Evolutionary conservation across 495 filamentous ascomycete genomes (phyloP).

Genomic region (Rhypophila decipiens): DNA sequence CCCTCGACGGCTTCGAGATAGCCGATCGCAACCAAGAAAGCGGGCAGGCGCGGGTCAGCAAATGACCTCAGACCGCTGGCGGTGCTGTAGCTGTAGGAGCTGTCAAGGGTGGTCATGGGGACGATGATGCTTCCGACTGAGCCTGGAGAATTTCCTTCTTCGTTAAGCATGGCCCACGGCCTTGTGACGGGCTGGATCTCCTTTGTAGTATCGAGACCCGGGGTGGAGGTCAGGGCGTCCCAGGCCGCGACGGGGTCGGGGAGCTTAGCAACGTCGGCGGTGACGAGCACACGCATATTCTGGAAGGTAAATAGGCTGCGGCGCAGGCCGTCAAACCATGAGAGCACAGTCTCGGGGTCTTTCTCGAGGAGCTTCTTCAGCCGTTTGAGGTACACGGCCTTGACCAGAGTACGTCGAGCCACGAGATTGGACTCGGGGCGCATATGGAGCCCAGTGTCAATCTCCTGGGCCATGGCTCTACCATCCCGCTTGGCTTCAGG

Average conservation of each 20-base stretch:
- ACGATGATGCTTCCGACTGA: slow-evolving; percentile 67
- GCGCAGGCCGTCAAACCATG: slow-evolving; percentile 69
- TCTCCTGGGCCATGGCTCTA: slow-evolving; percentile 65
- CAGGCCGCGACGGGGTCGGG: slow-evolving; percentile 75
- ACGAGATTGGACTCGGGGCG: slow-evolving; percentile 64
- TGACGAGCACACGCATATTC: slow-evolving; percentile 79
- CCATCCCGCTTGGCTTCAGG: slow-evolving; percentile 90
- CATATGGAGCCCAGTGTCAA: slow-evolving; percentile 75
- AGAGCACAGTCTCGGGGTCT: slow-evolving; percentile 63
- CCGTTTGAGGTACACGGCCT: slow-evolving; percentile 79
- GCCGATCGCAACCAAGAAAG: slow-evolving; percentile 75
- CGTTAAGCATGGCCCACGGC: slow-evolving; percentile 55
- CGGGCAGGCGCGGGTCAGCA: slow-evolving; percentile 69
- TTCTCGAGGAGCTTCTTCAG: slow-evolving; percentile 69
- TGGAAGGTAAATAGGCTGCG: slow-evolving; percentile 66
- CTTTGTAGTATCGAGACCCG: slow-evolving; percentile 36
- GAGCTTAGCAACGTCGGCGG: slow-evolving; percentile 74
- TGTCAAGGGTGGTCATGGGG: slow-evolving; percentile 88
- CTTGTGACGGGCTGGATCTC: slow-evolving; percentile 40
- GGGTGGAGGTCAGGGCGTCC: slow-evolving; percentile 51
- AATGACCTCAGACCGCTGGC: slow-evolving; percentile 67
- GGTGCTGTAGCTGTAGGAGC: slow-evolving; percentile 76
- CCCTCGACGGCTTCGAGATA: slow-evolving; percentile 94
- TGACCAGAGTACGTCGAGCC: slow-evolving; percentile 76
- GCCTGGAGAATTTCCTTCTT: slow-evolving; percentile 66